Evolutionary conservation across 2,329 filamentous ascomycete species (phyloP), one percentile per base, ranked within the genome.

Genomic region (Cladophialophora immunda): DNA sequence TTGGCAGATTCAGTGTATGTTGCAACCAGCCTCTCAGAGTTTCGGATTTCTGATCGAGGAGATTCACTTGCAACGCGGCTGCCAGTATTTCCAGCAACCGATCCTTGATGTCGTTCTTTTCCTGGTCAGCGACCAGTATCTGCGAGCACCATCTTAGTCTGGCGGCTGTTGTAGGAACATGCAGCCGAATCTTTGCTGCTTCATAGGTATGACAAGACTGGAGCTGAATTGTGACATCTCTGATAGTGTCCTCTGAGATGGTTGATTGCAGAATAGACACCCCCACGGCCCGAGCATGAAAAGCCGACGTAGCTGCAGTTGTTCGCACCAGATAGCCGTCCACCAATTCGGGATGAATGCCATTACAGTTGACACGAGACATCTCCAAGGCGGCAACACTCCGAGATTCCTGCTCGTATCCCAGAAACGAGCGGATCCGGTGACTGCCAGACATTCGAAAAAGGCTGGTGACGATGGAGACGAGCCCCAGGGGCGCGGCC

Each of bases 351-450:
- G 56, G 17, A 38, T 50, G 56, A n/a, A 65, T 47, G 17, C 25
- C 45, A 36, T 36, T 25, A 47, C 56, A 65, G 13, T 63, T 58
- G 53, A 64, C 53, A 30, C 27, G 61, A 27, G 61, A 38, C 36
- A 58, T 50, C 30, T 58, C 53, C 53, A 58, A 27, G 25, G 53
- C 27, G 17, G 38, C 30, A 36, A 45, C 19, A n/a, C 58, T 61
- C 36, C 55, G 61, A 8, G 27, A 52, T n/a, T 58, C 38, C 32
- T 52, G 54, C 54, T 64, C 61, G 22, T 57, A 58, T 17, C 54
- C 29, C 27, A 58, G 27, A 38, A 50, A 58, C 6, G 19, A 57
- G 19, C 53, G 27, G 27, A 38, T 38, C 13, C 54, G 30, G 19
- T 53, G 38, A 64, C 29, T 53, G 41, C 54, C 41, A 13, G 41